Base-by-base conservation (phyloP, 2,329 filamentous ascomycete genomes). In the Trichoderma aggressivum region DNA sequence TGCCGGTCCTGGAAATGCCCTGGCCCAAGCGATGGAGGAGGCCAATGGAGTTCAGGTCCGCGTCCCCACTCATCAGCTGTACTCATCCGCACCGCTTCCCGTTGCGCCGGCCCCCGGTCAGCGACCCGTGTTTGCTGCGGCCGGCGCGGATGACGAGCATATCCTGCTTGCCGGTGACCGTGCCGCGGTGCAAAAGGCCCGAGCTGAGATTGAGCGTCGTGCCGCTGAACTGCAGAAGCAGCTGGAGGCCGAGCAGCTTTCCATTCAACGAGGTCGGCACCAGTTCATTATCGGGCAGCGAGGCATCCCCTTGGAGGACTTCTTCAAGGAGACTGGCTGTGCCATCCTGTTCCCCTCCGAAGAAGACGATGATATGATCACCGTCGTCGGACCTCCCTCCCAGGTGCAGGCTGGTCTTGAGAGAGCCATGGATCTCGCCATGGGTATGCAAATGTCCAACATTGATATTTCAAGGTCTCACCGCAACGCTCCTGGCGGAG, bases 211-310 rank as follows among this genome's bases (percentile, higher is more conserved):
- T 74, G 94, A 98, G 81, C 89, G 90, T 62, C 88, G 91, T 71
- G 93, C 90, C 7, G 88, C 91, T 73, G 88, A 95, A 78, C 87
- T 99, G 26, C 90, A 91, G 75, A 88, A 89, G 72, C 89, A 93
- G 79, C 85, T 98, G 63, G 89, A 91, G 55, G 85, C 96, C 62
- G 90, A 96, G 75, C 91, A 97, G 80, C 85, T 94, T 55, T 88
- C 91, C 7, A 93, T 98, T 75, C 92, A 95, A 80, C 91, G 91
- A 73, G 94, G 93, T 62, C 90, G 94, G 65, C 96, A 98, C 80
- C 94, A 97, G 80, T 98, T 98, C 84, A 96, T 99, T 78, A 90
- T 97, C 74, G 95, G 95, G 65, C 90, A 95, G 73, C 88, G 91
- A 73, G 94, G 93, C 73, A 88, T 92, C 73, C 90, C 93, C 21